Base-by-base conservation (phyloP, 257 asterid genomes). In the Penstemon eatonii region DNA sequence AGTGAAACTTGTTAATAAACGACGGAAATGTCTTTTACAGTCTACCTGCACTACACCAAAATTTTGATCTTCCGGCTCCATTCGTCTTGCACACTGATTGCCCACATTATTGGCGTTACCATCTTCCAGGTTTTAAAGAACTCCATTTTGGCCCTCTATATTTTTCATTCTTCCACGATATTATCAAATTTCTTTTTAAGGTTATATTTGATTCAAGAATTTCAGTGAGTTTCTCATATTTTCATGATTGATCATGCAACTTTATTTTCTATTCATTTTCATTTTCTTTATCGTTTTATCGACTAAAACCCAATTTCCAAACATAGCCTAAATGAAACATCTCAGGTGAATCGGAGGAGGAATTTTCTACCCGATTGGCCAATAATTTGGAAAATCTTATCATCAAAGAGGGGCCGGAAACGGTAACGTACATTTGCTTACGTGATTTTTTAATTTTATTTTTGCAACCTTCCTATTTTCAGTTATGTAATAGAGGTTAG, bases 71-170 rank as follows among this genome's bases (percentile, higher is more conserved):
- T 13, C 99, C 99, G 0, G 89, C 87, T 68, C 96, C 97, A 19
- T 93, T 90, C 52, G 86, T 93, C n/a, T 77, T 87, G 62, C 99
- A 93, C 72, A 83, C 97, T 0, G 97, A 93, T 78, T 93, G 99
- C 74, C 99, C 99, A 54, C 99, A 93, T 85, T 93, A 87, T 81
- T 93, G 99, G 99, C 96, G 96, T 56, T 87, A 73, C 77, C 99
- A 87, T 78, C 87, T 83, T 59, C 92, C 96, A 86, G 99, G 98
- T 92, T 67, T 6, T 11, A 4, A 59, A 33, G 19, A 63, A 2
- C 7, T 36, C 52, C 68, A 49, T 5, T 63, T 41, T 44, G 33
- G 60, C 70, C 0, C 18, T 36, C 56, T 6, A 12, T 37, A 25
- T 64, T 44, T 41, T 10, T 3, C 6, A 4, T 56, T 67, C 67